phyloP scores from a whole-genome alignment of 176 grass and related monocot species.

The Oryza coarctata region DNA sequence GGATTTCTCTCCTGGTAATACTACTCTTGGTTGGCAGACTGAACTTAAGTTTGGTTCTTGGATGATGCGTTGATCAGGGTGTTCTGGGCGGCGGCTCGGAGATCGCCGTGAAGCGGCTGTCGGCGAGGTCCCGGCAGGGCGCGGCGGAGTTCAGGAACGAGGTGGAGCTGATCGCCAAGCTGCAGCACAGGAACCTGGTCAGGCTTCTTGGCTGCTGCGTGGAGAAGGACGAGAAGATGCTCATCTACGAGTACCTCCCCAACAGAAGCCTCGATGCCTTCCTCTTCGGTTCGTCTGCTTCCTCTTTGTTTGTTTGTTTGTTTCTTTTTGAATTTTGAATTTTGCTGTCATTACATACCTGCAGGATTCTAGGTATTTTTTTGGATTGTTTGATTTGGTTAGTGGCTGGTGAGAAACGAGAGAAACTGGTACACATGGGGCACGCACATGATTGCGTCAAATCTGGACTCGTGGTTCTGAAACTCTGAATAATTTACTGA shows the following conservation, averaged over 20 bases:
- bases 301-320: background rate
- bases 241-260: conserved; percentile 92
- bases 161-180: conserved; percentile 89
- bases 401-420: background rate
- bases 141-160: conserved; percentile 69
- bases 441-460: conserved; percentile 26
- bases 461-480: conserved; percentile 15
- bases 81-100: conserved; percentile 58
- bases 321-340: too few species aligned
- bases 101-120: conserved; percentile 89
- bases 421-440: conserved; percentile 15
- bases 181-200: conserved; percentile 92
- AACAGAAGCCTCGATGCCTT: conserved; percentile 85
- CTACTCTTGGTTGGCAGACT: too few species aligned
- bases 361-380: background rate
- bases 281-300: conserved; percentile 65
- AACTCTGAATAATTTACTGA: conserved; percentile 25
- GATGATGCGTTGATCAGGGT: conserved; percentile 33
- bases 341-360: background rate
- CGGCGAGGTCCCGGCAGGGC: conserved; percentile 70
- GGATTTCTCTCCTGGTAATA: background rate
- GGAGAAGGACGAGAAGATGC: conserved; percentile 79
- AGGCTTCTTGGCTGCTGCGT: conserved; percentile 80
- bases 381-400: background rate
- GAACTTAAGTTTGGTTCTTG: background rate